phyloP scores from a whole-genome alignment of 2,329 filamentous ascomycete genomes.

The Hypoxylon sp. region DNA sequence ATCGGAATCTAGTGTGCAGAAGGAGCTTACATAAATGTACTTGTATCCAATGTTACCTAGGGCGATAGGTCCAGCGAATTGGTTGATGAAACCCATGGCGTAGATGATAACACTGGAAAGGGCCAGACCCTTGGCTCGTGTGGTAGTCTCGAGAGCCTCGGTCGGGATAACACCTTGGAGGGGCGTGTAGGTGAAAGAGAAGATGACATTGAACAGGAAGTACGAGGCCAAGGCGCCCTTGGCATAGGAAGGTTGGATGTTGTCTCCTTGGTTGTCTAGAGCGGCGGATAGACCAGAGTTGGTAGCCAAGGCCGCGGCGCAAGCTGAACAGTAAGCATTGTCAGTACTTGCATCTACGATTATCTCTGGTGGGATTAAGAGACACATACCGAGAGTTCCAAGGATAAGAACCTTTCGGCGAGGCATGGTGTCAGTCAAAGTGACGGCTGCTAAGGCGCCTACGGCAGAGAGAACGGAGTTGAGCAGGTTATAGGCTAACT shows the following conservation, averaged over 20 bases:
- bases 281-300: slow-evolving; percentile 56
- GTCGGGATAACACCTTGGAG: slow-evolving; percentile 58
- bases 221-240: slow-evolving; percentile 57
- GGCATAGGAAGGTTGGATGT: slow-evolving; percentile 50
- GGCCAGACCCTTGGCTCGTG: slow-evolving; percentile 57
- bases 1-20: not conserved
- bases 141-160: slow-evolving; percentile 58
- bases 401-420: slow-evolving; percentile 56
- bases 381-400: slow-evolving; percentile 51
- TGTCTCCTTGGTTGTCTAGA: slow-evolving; percentile 45
- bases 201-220: slow-evolving; percentile 59
- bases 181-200: slow-evolving; percentile 60
- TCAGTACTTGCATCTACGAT: slow-evolving; percentile 14
- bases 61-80: slow-evolving; percentile 57
- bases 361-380: slow-evolving; percentile 1
- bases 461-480: slow-evolving; percentile 57
- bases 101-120: slow-evolving; percentile 56
- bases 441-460: slow-evolving; percentile 55
- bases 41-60: slow-evolving; percentile 54
- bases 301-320: slow-evolving; percentile 53
- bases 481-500: slow-evolving; percentile 58
- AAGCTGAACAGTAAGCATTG: slow-evolving; percentile 39
- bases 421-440: slow-evolving; percentile 55
- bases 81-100: slow-evolving; percentile 58
- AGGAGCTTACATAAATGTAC: slow-evolving; percentile 50